Base-by-base conservation (phyloP, 345 rosid species). In the Combretum micranthum region DNA sequence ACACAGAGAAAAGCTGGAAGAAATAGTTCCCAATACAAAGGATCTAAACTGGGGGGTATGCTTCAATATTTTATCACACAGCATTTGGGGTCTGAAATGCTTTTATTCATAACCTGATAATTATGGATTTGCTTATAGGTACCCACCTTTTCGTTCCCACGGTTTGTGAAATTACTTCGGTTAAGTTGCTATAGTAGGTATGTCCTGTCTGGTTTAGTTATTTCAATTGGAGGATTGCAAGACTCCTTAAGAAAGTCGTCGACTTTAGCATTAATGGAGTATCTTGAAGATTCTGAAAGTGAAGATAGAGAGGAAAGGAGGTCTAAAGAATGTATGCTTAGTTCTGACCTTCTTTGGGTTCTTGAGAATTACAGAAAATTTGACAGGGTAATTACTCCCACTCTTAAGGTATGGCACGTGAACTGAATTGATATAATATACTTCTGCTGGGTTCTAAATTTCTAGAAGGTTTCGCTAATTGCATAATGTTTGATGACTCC, bases 201-300 rank as follows among this genome's bases (percentile, higher is more conserved):
- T 53, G 72, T 87, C 48, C 64, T 87, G 62, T 88, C 89, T 53
- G 99, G 99, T 25, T 77, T 93, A 74, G 96, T 89, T 48, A 79
- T 89, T 53, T 80, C 99, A 25, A 71, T 76, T 59, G 99, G 99
- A 60, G 99, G 97, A 20, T 72, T 93, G 77, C 97, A 89, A 89
- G 86, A 89, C 39, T 89, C 91, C 39, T 78, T 89, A 67, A 71
- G 82, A 66, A 79, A 83, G 66, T 81, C 79, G 52, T 83, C 99
- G 1, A 56, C 83, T 57, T 72, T 76, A 12, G 89, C 96, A 23
- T 74, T 89, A 59, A 47, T 83, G 72, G 86, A 83, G 64, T 87
- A 85, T 78, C 83, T 89, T 69, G 77, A 77, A 66, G 67, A 19
- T 13, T 72, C 52, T 60, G 81, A 77, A 73, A 66, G 66, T 56